These are phyloP conservation scores for Macrolepiota albuminosa DNA, from an alignment of 768 basidiomycete species.

Conservation along the genomic window DNA sequence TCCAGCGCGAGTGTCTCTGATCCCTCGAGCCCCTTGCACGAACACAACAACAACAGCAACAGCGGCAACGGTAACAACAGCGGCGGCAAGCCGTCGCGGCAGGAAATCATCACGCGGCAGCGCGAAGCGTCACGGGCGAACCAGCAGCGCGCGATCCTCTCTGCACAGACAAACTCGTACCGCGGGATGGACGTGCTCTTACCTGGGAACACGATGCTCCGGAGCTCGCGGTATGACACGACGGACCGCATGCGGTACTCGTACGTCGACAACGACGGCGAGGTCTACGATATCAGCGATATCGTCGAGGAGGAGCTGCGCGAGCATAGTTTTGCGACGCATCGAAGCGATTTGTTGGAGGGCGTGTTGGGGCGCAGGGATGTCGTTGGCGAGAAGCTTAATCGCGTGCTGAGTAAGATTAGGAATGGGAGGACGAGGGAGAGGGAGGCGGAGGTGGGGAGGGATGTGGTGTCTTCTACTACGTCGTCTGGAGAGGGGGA, in stretches of 20 bases:
- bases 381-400: slow-evolving; percentile 62
- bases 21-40: slow-evolving; percentile 22
- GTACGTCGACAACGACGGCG: slow-evolving; percentile 86
- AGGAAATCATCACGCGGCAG: slow-evolving; percentile 93
- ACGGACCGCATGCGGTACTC: slow-evolving; percentile 86
- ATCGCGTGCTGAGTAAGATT: slow-evolving; percentile 73
- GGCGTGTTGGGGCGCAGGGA: slow-evolving; percentile 57
- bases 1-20: slow-evolving; percentile 55
- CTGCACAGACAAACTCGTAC: slow-evolving; percentile 77
- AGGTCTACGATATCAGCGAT: slow-evolving; percentile 90
- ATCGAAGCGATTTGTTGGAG: slow-evolving; percentile 61
- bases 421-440: slow-evolving; percentile 51
- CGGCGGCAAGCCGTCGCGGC: slow-evolving; percentile 45
- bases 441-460: slow-evolving; percentile 3
- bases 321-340: slow-evolving; percentile 32
- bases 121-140: slow-evolving; percentile 82
- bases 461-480: background rate
- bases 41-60: slow-evolving; percentile 14
- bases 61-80: no score
- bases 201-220: slow-evolving; percentile 79
- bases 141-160: slow-evolving; percentile 78
- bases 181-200: slow-evolving; percentile 88
- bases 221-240: slow-evolving; percentile 71
- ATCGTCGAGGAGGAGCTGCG: slow-evolving; percentile 88
- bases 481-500: background rate